Conservation (phyloP, 805 yeast species). For the Nakazawaea molendinolei region DNA sequence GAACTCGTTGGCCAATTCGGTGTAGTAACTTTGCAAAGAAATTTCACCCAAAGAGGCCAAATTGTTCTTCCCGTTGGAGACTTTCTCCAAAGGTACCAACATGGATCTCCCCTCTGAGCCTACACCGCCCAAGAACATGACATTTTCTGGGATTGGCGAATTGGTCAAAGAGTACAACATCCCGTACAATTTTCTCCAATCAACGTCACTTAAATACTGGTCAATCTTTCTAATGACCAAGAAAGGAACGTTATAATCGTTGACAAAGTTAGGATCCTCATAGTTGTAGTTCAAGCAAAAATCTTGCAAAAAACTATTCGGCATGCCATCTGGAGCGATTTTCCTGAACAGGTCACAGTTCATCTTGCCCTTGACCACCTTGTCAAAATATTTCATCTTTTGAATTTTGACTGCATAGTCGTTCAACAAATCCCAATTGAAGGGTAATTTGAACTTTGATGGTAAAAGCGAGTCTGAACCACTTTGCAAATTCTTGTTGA, state of each 20-base stretch:
- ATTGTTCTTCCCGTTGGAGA: constrained; percentile 11
- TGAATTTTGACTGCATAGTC: constrained; percentile 9
- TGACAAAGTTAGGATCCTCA: constrained; percentile 10
- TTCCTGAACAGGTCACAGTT: constrained; percentile 9
- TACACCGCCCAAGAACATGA: constrained; percentile 12
- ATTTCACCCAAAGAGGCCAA: constrained; percentile 4
- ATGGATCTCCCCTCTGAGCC: constrained; percentile 6
- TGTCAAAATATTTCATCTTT: constrained; percentile 10
- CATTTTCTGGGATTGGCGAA: constrained; percentile 11
- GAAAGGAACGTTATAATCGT: constrained; percentile 12
- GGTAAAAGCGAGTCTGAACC: constrained; percentile 4
- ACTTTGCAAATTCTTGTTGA: constrained; percentile 6
- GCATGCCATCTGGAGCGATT: constrained; percentile 9
- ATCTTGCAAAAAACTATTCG: constrained; percentile 7
- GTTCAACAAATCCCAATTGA: constrained; percentile 12
- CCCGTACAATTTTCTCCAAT: constrained; percentile 12
- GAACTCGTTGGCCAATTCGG: constrained; percentile 2
- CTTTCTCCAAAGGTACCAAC: constrained; percentile 11
- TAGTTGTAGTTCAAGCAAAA: constrained; percentile 9
- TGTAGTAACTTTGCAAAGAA: constrained; percentile 4
- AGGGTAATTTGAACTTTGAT: constrained; percentile 11
- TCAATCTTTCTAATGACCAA: constrained; percentile 11
- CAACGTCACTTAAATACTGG: constrained; percentile 9
- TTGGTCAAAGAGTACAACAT: constrained; percentile 11
- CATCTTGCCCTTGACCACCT: constrained; percentile 7